Percentiles rank a stretch among this genome's conserved stretches.
These are phyloP conservation scores for Protomyces arabidopsidicola DNA, from an alignment of 1,139 yeast genomes.

Conservation along the genomic window DNA sequence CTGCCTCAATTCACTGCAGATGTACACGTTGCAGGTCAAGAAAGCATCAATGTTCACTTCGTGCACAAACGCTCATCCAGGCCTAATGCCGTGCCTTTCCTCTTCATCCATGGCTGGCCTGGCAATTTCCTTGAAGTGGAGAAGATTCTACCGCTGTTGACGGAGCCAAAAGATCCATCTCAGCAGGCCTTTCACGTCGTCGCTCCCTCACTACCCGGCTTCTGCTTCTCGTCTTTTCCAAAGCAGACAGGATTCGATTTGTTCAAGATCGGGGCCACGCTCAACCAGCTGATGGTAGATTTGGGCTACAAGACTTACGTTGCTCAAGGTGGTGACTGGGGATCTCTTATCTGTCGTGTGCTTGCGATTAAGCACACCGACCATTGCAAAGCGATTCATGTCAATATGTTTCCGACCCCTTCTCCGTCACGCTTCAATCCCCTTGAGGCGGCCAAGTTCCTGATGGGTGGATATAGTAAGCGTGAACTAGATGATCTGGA, in stretches of 20 bases:
- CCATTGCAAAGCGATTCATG: conserved; percentile 25
- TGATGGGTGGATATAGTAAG: conserved; percentile 8
- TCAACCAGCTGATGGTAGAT: conserved; percentile 25
- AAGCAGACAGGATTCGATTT: conserved; percentile 20
- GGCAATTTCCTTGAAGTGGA: conserved; percentile 26
- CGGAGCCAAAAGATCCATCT: conserved; percentile 20
- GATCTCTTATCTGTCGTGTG: conserved; percentile 17
- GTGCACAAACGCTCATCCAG: conserved; percentile 21
- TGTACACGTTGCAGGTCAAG: conserved; percentile 13
- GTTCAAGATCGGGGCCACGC: conserved; percentile 14
- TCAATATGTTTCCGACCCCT: conserved; percentile 24
- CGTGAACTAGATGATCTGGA: conserved; percentile 2
- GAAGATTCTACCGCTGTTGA: conserved; percentile 23
- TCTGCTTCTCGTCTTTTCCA: conserved; percentile 16
- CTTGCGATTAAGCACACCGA: conserved; percentile 6
- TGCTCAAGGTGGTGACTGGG: conserved; percentile 28
- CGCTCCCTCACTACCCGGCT: conserved; percentile 27
- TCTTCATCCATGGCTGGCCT: conserved; percentile 28
- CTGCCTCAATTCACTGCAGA: conserved; percentile 19
- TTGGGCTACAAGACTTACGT: conserved; percentile 19
- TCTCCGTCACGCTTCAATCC: conserved; percentile 20
- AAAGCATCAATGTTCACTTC: conserved; percentile 21
- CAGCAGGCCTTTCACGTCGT: conserved; percentile 27
- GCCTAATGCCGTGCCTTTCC: conserved; percentile 21
- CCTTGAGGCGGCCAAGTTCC: conserved; percentile 19